phyloP scores from a whole-genome alignment of 768 basidiomycete genomes.

The Suillus fuscotomentosus region DNA sequence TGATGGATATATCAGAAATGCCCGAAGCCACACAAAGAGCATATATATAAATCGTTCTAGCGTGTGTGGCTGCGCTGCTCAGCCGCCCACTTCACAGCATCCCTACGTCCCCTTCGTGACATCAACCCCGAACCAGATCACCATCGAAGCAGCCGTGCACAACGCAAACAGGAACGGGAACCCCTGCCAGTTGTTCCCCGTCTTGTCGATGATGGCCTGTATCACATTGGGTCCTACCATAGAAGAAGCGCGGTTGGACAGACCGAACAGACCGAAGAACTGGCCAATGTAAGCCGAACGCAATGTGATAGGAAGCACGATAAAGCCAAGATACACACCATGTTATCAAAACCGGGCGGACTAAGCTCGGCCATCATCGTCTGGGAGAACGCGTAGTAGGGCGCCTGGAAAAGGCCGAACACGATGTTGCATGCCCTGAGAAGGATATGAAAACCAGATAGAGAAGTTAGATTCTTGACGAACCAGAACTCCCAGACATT shows the following conservation, averaged over 20 bases:
- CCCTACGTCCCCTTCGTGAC: constrained; percentile 58
- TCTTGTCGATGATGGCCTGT: constrained; percentile 73
- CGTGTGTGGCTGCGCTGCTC: constrained; percentile 14
- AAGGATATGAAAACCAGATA: constrained; percentile 2
- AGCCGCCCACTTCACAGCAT: constrained; percentile 59
- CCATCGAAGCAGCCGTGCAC: constrained; percentile 60
- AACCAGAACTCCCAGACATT: constrained; percentile 89
- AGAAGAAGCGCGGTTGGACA: constrained; percentile 82
- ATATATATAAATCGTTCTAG: not conserved
- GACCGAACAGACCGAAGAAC: constrained; percentile 87
- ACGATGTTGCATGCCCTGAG: constrained; percentile 75
- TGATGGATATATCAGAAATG: not conserved
- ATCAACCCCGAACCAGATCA: constrained; percentile 78
- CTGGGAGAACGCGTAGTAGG: constrained; percentile 84
- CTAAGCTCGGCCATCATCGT: constrained; percentile 90
- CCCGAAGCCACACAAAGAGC: not conserved
- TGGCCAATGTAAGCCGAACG: constrained; percentile 22
- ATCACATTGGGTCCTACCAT: constrained; percentile 88
- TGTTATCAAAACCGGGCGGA: constrained; percentile 86
- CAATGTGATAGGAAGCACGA: not conserved
- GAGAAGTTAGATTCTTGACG: constrained; percentile 10
- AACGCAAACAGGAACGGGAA: constrained; percentile 83
- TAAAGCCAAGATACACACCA: constrained; percentile 34
- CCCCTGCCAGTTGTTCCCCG: constrained; percentile 77
- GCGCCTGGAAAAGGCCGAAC: constrained; percentile 81